Percentiles rank a stretch among this genome's conserved stretches.
Evolutionary conservation across 306 rosid species (phyloP).

Genomic region (Cucurbita moschata): DNA sequence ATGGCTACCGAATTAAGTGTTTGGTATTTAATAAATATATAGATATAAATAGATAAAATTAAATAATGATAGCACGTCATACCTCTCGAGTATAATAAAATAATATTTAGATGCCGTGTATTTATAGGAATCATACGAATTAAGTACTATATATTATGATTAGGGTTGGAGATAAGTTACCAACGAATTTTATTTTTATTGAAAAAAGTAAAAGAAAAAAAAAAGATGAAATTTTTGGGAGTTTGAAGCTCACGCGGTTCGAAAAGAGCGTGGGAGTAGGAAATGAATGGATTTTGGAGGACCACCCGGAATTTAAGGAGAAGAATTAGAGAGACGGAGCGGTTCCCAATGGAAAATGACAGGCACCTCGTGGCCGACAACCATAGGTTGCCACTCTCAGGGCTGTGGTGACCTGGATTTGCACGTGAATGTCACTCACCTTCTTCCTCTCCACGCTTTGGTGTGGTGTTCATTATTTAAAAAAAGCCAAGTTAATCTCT

Average conservation of each 20-base stretch:
- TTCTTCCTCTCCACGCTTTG: neutral
- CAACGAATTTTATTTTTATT: neutral
- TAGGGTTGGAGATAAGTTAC: neutral
- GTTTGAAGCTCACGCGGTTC: slow-evolving; percentile 8
- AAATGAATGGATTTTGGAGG: neutral
- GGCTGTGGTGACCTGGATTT: neutral
- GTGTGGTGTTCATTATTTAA: neutral
- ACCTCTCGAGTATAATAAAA: neutral
- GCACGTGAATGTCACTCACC: slow-evolving; percentile 25
- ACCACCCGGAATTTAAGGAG: slow-evolving; percentile 30
- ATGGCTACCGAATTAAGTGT: neutral
- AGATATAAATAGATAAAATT: neutral
- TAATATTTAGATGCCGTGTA: neutral
- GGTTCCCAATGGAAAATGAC: slow-evolving; percentile 17
- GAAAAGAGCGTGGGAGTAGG: neutral
- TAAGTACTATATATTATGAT: neutral
- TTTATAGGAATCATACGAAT: neutral
- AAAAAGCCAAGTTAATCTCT: neutral
- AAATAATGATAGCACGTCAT: neutral
- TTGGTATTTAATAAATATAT: neutral
- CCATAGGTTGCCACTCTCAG: slow-evolving; percentile 18
- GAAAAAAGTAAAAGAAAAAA: too few species aligned
- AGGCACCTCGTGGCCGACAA: slow-evolving; percentile 42
- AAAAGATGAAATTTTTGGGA: neutral
- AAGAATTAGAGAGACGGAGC: neutral